Base-by-base conservation (phyloP, 2,329 filamentous ascomycete species). In the Aspergillus eucalypticola region DNA sequence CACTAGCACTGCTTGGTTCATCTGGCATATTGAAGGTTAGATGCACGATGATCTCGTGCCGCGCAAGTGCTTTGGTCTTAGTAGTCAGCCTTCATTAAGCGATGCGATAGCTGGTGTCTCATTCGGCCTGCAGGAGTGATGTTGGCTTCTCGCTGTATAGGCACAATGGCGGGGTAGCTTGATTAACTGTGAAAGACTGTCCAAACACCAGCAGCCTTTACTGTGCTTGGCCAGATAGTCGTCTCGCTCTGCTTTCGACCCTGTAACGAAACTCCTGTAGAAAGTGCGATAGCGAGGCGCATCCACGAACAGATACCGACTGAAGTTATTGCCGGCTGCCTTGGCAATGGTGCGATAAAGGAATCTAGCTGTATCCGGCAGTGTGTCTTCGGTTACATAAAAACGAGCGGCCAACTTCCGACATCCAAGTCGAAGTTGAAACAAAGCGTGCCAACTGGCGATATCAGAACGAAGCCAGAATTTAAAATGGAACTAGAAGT, bases 21-120 rank as follows among this genome's bases (percentile, higher is more conserved):
- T 57, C 52, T 27, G 69, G 51, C 69, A 70, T 69, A 23, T 42
- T 54, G n/a, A 19, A 27, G 25, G 25, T 10, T 6, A n/a, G 15
- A 15, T 8, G n/a, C 25, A 13, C 7, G 5, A 29, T 49, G 23
- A 17, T 15, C 27, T 15, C 27, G 4, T 15, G 46, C 10, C n/a
- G 46, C 27, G 46, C 23, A 32, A 29, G 25, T 10, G 8, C 23
- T 13, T 17, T 17, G 8, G 8, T 23, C 15, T 27, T 23, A 2
- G 25, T 8, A 23, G 19, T 19, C 25, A 19, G 10, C 8, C 13
- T 32, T 27, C 46, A 17, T 19, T 19, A 8, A 27, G 46, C 19
- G 25, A 27, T 25, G 25, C 25, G 29, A 50, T 32, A 29, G n/a
- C 23, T 10, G 46, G 25, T 50, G 32, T 5, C 32, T 35, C 32